Conservation (phyloP, 2,329 filamentous ascomycete species). For the Grosmannia serpens region DNA sequence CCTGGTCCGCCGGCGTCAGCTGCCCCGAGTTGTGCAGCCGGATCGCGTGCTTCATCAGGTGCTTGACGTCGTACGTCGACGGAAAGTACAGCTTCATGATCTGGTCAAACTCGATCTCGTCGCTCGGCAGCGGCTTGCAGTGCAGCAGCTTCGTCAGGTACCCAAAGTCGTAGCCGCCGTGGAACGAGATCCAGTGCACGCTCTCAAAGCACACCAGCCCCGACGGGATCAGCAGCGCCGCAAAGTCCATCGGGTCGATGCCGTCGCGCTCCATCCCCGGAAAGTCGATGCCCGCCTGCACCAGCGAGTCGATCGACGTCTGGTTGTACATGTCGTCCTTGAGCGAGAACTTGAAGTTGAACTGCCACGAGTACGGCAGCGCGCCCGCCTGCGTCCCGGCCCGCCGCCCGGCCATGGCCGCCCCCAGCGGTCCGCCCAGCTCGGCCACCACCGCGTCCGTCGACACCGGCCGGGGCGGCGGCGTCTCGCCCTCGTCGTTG, state of each 20-base stretch:
- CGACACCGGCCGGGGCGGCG: constrained; percentile 53
- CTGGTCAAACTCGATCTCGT: constrained; percentile 80
- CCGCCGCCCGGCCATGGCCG: constrained; percentile 23
- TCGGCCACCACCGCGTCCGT: constrained; percentile 26
- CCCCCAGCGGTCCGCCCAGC: constrained; percentile 21
- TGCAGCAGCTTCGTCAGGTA: constrained; percentile 92
- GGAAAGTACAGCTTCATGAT: constrained; percentile 91
- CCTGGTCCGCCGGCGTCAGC: constrained; percentile 49
- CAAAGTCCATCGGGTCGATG: constrained; percentile 84
- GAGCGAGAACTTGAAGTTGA: constrained; percentile 95
- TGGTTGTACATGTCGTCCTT: constrained; percentile 97
- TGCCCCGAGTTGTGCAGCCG: constrained; percentile 54
- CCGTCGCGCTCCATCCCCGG: constrained; percentile 71
- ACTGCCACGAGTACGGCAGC: constrained; percentile 91
- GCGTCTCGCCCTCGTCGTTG: constrained; percentile 78
- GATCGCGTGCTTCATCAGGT: constrained; percentile 83
- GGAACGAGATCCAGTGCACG: constrained; percentile 94
- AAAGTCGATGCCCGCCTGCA: constrained; percentile 89
- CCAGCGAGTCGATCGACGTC: constrained; percentile 82
- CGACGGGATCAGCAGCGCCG: constrained; percentile 79
- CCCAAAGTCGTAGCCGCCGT: constrained; percentile 96
- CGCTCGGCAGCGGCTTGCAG: constrained; percentile 70
- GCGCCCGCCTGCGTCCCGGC: constrained; percentile 19
- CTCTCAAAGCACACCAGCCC: constrained; percentile 80
- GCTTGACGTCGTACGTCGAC: constrained; percentile 90